Evolutionary conservation across 345 rosid species (phyloP), one percentile per base, ranked within the genome.

Genomic region (Durio zibethinus): DNA sequence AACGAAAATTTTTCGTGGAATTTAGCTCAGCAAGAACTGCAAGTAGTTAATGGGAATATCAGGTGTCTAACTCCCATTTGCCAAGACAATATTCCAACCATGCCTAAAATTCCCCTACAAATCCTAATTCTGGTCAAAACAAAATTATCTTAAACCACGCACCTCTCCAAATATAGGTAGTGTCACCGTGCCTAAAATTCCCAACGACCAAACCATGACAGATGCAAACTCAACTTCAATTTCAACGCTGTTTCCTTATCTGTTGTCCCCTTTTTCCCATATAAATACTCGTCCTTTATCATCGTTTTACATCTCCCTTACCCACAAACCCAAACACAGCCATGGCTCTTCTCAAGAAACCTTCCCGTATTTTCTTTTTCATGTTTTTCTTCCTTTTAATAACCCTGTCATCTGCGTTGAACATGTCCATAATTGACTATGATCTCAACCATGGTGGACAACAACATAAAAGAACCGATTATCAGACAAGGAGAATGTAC

Each of bases 341-440:
- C n/a, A 82, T 80, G 83, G 42, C 65, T 72, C 47, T 36, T 67
- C 38, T 43, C 25, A 77, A 64, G 18, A 59, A 73, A 53, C 64
- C 70, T 43, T 23, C 15, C 45, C 45, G 16, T 48, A 1, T 35
- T 10, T 23, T 21, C 45, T 16, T 79, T 6, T 23, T 35, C 14
- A 36, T 47, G 66, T 60, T 69, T n/a, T 47, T 66, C 60, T 48
- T 79, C 42, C 21, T 74, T 47, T 21, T 83, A 18, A 45, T 72
- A 57, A 27, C 83, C 4, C 31, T 73, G n/a, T 66, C 84, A 5
- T 75, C 71, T 1, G 88, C 90, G 45, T 16, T 74, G 8, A 88
- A 88, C 81, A 87, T 88, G 92, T 88, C 97, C n/a, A 84, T 88
- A 33, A 68, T 88, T 11, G 84, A 82, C 61, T 85, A 81, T 80